phyloP scores from a whole-genome alignment of 768 basidiomycete species.

The Tricholoma sp. region DNA sequence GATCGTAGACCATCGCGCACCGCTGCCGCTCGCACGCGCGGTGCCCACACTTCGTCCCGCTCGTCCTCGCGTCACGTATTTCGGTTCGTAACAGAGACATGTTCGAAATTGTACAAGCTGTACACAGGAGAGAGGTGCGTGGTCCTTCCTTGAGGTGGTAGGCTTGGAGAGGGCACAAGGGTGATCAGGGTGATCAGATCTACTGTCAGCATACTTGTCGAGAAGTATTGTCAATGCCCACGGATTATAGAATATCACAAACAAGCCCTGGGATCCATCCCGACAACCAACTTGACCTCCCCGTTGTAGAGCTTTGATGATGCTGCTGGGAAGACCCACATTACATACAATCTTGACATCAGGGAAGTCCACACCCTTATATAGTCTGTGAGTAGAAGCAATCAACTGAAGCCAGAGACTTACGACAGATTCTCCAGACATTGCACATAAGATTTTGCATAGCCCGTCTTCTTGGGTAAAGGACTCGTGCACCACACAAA shows the following conservation, averaged over 20 bases:
- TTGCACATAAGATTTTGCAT: background rate
- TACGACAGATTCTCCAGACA: background rate
- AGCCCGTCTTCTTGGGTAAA: background rate
- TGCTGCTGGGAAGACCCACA: background rate
- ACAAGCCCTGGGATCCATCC: background rate
- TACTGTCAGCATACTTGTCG: background rate
- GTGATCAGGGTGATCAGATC: background rate
- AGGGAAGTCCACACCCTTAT: background rate
- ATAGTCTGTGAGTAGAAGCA: background rate
- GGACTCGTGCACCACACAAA: background rate
- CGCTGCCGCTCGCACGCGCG: too few species aligned
- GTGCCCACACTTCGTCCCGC: too few species aligned
- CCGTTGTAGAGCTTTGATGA: background rate
- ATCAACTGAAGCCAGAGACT: background rate
- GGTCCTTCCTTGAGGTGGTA: background rate
- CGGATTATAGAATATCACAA: background rate
- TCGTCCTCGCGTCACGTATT: too few species aligned
- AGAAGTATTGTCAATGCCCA: background rate
- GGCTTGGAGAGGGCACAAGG: background rate
- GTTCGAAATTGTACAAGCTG: background rate
- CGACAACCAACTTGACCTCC: background rate
- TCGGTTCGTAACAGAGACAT: too few species aligned
- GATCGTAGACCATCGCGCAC: too few species aligned
- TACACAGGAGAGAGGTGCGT: background rate
- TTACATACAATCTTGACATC: background rate